phyloP scores from a whole-genome alignment of 805 yeast species.

The Hanseniaspora lachancei region DNA sequence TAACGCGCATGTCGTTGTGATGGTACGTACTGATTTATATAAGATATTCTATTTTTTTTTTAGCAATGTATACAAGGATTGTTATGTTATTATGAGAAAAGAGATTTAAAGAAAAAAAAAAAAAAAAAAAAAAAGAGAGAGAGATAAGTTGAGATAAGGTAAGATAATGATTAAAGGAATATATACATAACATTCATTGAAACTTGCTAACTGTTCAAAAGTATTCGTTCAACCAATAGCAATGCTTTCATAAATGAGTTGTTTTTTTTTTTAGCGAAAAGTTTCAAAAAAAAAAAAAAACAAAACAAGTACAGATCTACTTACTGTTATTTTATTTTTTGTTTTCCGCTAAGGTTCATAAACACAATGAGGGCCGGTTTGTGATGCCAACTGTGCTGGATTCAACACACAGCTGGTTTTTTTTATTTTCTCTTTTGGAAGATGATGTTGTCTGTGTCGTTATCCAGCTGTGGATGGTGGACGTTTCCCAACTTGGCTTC shows the following conservation, averaged over 20 bases:
- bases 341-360: too few relatives aligned
- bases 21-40: too few relatives aligned
- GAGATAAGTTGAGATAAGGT: neutral
- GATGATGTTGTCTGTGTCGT: neutral
- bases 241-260: too few relatives aligned
- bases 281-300: too few relatives aligned
- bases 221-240: too few relatives aligned
- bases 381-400: neutral
- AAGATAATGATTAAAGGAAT: neutral
- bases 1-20: neutral
- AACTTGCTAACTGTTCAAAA: too few relatives aligned
- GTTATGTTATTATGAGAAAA: too few relatives aligned
- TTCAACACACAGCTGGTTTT: neutral
- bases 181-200: neutral
- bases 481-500: neutral
- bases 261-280: too few relatives aligned
- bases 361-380: neutral
- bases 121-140: neutral
- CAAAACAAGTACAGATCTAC: too few relatives aligned
- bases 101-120: neutral
- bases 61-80: too few relatives aligned
- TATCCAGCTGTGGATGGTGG: conserved; percentile 8
- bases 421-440: conserved; percentile 11
- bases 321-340: too few relatives aligned
- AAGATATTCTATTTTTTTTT: neutral